Evolutionary conservation across 768 basidiomycete genomes (phyloP).

Genomic region (Tephrocybe rancida): DNA sequence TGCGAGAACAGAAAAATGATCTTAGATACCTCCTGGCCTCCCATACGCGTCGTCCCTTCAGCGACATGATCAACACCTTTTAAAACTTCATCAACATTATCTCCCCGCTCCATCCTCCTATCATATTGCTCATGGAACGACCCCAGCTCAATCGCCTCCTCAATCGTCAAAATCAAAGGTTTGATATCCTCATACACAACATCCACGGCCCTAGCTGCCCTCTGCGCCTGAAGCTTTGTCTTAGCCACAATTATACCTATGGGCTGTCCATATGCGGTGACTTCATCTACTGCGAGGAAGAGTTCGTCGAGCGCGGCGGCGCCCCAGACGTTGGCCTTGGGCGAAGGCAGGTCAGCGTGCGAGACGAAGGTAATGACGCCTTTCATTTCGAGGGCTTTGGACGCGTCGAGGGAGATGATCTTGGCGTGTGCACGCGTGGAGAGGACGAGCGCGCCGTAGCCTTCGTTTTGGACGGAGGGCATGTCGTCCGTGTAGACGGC

Average conservation of each 20-base stretch:
- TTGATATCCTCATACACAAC: constrained; percentile 13
- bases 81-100: constrained; percentile 9
- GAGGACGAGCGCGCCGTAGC: constrained; percentile 15
- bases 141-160: constrained; percentile 14
- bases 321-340: constrained; percentile 18
- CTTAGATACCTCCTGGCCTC: constrained; percentile 17
- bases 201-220: constrained; percentile 12
- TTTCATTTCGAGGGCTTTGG: constrained; percentile 14
- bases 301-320: constrained; percentile 14
- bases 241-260: constrained; percentile 17
- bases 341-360: constrained; percentile 12
- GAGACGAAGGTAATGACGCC: constrained; percentile 14
- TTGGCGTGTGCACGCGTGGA: constrained; percentile 13
- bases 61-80: constrained; percentile 4
- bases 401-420: constrained; percentile 15
- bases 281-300: constrained; percentile 17
- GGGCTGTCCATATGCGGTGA: constrained; percentile 13
- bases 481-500: constrained; percentile 19
- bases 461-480: constrained; percentile 12
- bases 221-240: constrained; percentile 15
- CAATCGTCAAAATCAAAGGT: constrained; percentile 15
- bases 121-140: constrained; percentile 15
- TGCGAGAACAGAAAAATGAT: neutral
- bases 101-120: constrained; percentile 13
- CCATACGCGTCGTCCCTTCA: constrained; percentile 15